These are phyloP conservation scores for Candida sp. DNA, from an alignment of 1,139 yeast genomes.

Conservation along the genomic window DNA sequence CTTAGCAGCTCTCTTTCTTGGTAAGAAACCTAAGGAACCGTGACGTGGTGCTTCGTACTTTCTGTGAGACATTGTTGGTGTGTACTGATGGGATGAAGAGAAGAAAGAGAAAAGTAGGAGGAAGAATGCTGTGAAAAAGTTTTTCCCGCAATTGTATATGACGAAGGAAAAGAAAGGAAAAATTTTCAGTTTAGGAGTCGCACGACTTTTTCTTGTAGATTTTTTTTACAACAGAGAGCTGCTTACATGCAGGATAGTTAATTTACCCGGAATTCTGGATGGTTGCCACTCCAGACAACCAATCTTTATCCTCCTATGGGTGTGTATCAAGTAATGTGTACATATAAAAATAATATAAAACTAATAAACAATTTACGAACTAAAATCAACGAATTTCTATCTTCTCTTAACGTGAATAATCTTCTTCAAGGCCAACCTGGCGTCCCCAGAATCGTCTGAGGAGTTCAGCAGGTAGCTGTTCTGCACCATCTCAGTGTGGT, in stretches of 20 bases:
- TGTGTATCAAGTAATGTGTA: not conserved
- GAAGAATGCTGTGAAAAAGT: slow-evolving; percentile 4
- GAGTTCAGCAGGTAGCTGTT: slow-evolving; percentile 5
- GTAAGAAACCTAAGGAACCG: slow-evolving; percentile 99
- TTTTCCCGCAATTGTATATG: slow-evolving; percentile 4
- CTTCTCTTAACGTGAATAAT: slow-evolving; percentile 40
- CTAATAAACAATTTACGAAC: not conserved
- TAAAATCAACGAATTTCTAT: slow-evolving; percentile 9
- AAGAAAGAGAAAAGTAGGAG: slow-evolving; percentile 13
- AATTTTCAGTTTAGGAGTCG: slow-evolving; percentile 5
- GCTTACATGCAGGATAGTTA: slow-evolving; percentile 6
- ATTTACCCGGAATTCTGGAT: slow-evolving; percentile 8
- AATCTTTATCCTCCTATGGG: too few species aligned
- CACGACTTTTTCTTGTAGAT: slow-evolving; percentile 4
- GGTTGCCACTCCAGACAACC: not conserved
- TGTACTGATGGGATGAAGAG: slow-evolving; percentile 27
- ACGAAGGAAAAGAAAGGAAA: slow-evolving; percentile 11
- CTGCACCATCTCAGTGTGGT: slow-evolving; percentile 1
- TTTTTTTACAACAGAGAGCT: not conserved
- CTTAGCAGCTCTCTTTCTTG: slow-evolving; percentile 99
- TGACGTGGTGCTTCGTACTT: slow-evolving; percentile 99
- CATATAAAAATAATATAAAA: too few species aligned
- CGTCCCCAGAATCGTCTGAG: slow-evolving; percentile 42
- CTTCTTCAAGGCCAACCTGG: slow-evolving; percentile 44
- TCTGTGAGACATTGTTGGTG: slow-evolving; percentile 90